A percentile compares a stretch with the other conserved stretches of the same genome.
Conservation (phyloP, 2,329 filamentous ascomycete species). For the Cytospora piceae region DNA sequence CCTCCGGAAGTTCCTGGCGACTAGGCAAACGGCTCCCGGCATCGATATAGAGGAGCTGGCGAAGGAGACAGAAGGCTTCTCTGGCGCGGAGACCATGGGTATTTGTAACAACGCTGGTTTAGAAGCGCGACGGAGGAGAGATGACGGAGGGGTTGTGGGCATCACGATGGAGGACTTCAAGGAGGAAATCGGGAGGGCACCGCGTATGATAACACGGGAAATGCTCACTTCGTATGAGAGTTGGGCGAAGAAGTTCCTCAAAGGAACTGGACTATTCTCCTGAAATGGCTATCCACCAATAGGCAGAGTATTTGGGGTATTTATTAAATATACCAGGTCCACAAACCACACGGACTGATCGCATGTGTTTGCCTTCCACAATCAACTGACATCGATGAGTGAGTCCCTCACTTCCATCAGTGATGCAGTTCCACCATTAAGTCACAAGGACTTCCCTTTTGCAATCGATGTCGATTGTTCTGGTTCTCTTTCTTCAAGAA, state of each 20-base stretch:
- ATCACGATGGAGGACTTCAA: slow-evolving; percentile 42
- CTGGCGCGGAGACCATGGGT: slow-evolving; percentile 77
- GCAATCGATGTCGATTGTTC: background rate
- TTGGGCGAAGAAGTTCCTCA: slow-evolving; percentile 44
- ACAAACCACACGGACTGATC: background rate
- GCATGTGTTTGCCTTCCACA: background rate
- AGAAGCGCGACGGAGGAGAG: slow-evolving; percentile 35
- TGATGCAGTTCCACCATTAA: background rate
- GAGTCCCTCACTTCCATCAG: background rate
- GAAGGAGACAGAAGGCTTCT: slow-evolving; percentile 71
- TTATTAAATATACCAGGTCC: background rate
- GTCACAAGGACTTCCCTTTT: too few relatives aligned
- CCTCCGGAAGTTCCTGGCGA: slow-evolving; percentile 67
- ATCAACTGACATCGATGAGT: background rate
- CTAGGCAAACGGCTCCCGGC: slow-evolving; percentile 62
- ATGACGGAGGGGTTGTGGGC: slow-evolving; percentile 37
- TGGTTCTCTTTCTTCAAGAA: slow-evolving; percentile 47
- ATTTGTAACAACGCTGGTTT: slow-evolving; percentile 54
- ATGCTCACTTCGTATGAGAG: slow-evolving; percentile 43
- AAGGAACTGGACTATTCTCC: slow-evolving; percentile 4
- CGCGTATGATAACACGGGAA: slow-evolving; percentile 44
- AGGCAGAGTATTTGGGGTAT: background rate
- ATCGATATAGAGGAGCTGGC: slow-evolving; percentile 70
- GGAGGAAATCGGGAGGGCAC: slow-evolving; percentile 37
- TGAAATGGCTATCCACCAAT: background rate